phyloP scores from a whole-genome alignment of 305 asterid genomes.

The Fraxinus paxiana region DNA sequence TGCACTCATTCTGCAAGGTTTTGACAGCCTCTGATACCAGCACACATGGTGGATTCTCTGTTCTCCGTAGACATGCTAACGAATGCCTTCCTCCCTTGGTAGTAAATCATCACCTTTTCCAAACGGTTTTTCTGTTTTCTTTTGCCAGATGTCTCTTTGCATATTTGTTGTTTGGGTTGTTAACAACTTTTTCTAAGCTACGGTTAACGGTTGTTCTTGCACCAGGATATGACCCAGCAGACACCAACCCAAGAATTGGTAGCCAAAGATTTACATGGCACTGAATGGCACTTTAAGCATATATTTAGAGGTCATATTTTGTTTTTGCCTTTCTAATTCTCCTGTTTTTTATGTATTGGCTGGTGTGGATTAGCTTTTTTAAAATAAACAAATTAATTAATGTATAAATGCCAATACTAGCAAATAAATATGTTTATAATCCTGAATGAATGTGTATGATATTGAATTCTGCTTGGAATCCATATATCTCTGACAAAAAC shows the following conservation, averaged over 20 bases:
- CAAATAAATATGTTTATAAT: neutral
- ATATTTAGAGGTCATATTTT: slow-evolving; percentile 69
- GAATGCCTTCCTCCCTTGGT: slow-evolving; percentile 92
- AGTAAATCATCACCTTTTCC: slow-evolving; percentile 14
- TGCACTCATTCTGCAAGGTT: slow-evolving; percentile 70
- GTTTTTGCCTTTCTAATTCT: neutral
- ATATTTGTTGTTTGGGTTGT: neutral
- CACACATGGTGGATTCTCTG: slow-evolving; percentile 79
- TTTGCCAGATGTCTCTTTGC: neutral
- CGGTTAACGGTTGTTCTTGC: neutral
- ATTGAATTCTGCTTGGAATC: neutral
- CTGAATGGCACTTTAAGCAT: slow-evolving; percentile 89
- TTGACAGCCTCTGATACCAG: slow-evolving; percentile 74
- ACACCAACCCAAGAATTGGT: slow-evolving; percentile 81
- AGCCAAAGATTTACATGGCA: slow-evolving; percentile 83
- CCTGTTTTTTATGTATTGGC: neutral
- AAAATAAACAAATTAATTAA: neutral
- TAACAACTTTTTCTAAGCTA: slow-evolving; percentile 7
- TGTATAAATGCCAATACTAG: neutral
- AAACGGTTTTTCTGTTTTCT: neutral
- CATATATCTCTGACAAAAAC: neutral
- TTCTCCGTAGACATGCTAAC: slow-evolving; percentile 67
- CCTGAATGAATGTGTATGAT: neutral
- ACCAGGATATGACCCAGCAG: slow-evolving; percentile 77
- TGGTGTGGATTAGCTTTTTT: neutral